Conservation (phyloP, 495 filamentous ascomycete species). For the Daldinia childiae region DNA sequence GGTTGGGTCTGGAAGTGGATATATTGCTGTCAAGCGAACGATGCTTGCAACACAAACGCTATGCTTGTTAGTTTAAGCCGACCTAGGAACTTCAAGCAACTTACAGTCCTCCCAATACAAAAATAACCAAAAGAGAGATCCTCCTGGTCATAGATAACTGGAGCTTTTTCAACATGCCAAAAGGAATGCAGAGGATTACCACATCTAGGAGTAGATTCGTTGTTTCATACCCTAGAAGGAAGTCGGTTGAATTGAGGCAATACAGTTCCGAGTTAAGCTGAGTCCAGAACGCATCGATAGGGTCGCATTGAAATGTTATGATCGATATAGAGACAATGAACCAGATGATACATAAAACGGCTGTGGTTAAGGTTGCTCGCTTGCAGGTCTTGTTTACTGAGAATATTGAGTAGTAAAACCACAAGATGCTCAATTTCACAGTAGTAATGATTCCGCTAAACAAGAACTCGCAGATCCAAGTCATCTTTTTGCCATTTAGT, state of each 20-base stretch:
- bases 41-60: neutral
- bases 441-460: neutral
- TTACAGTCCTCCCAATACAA: neutral
- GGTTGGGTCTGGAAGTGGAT: neutral
- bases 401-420: neutral
- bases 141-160: neutral
- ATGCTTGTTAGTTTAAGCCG: neutral
- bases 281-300: neutral
- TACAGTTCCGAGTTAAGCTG: neutral
- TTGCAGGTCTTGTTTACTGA: neutral
- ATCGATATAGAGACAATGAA: neutral
- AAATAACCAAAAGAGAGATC: neutral
- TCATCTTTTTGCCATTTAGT: neutral
- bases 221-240: neutral
- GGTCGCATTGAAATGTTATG: neutral
- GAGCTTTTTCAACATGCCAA: neutral
- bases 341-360: neutral
- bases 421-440: neutral
- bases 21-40: neutral
- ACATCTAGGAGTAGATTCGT: neutral
- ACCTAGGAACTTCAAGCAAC: neutral
- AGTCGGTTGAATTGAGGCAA: neutral
- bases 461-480: neutral
- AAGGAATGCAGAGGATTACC: neutral
- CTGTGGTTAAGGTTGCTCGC: neutral